Evolutionary conservation across 2,329 filamentous ascomycete species (phyloP).

Genomic region (Fusarium foetens): DNA sequence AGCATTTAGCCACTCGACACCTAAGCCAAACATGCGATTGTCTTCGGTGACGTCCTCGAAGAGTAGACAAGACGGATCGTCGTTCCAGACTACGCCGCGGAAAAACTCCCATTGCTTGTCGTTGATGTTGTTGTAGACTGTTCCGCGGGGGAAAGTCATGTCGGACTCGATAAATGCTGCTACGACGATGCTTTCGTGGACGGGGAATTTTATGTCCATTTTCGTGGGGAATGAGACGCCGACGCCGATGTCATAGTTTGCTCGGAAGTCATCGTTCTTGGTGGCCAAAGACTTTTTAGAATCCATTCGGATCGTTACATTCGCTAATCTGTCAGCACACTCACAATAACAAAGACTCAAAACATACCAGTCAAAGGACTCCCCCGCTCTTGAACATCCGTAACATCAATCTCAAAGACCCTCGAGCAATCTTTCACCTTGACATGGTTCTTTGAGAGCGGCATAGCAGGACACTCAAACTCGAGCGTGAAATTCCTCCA

Average conservation of each 20-base stretch:
- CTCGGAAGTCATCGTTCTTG: neutral
- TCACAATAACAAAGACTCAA: fast-evolving
- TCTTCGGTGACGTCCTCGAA: constrained; percentile 15
- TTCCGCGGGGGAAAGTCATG: constrained; percentile 22
- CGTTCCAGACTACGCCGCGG: constrained; percentile 30
- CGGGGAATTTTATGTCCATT: constrained; percentile 20
- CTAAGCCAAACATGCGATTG: constrained; percentile 22
- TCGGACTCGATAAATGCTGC: constrained; percentile 27
- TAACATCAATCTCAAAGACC: constrained; percentile 14
- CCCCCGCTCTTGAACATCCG: constrained; percentile 15
- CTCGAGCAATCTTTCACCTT: constrained; percentile 7
- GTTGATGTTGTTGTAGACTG: constrained; percentile 34
- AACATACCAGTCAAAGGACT: constrained; percentile 16
- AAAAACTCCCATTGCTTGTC: constrained; percentile 31
- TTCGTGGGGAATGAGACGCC: constrained; percentile 15
- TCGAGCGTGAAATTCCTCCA: constrained; percentile 27
- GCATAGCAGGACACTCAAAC: constrained; percentile 26
- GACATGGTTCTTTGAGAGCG: constrained; percentile 15
- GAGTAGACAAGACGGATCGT: constrained; percentile 25
- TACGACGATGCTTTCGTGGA: constrained; percentile 25
- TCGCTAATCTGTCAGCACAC: neutral
- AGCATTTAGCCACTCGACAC: constrained; percentile 13
- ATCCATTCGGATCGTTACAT: constrained; percentile 18
- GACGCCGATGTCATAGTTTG: constrained; percentile 23
- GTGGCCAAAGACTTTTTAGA: neutral